Conservation (phyloP, 2,329 filamentous ascomycete species). For the Calonectria pseudoturangicola region DNA sequence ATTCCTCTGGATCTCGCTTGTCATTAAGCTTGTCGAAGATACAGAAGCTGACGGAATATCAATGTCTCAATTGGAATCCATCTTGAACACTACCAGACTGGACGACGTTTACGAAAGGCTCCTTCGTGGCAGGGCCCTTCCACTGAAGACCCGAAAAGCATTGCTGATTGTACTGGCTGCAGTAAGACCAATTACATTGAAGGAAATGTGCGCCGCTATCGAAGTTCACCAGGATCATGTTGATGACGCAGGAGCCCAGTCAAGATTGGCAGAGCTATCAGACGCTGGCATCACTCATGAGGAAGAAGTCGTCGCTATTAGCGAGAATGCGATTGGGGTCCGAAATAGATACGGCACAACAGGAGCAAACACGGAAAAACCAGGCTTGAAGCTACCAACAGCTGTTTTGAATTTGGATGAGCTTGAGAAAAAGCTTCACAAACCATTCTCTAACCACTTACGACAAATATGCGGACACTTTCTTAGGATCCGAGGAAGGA, state of each 20-base stretch:
- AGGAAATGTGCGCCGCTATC: conserved; percentile 1
- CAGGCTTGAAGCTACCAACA: not conserved
- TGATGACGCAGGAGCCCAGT: not conserved
- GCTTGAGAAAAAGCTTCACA: not conserved
- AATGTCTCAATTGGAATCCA: not conserved
- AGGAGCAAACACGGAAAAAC: not conserved
- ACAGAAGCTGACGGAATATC: not conserved
- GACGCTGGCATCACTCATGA: not conserved
- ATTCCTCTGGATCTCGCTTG: conserved; percentile 1
- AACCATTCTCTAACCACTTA: conserved; percentile 1
- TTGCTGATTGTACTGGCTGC: not conserved
- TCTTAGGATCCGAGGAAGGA: not conserved
- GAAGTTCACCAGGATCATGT: not conserved
- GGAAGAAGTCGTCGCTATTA: too few species aligned
- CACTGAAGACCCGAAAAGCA: not conserved
- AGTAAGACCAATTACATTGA: not conserved
- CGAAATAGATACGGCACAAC: not conserved
- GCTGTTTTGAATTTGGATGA: not conserved
- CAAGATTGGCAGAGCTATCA: not conserved
- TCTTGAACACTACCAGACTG: not conserved
- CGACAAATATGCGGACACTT: conserved; percentile 5
- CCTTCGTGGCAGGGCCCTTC: not conserved
- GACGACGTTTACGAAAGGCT: not conserved
- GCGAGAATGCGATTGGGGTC: too few species aligned
- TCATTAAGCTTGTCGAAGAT: conserved; percentile 1